These are phyloP conservation scores for Nevesoporus exiguus DNA, from an alignment of 768 basidiomycete genomes.

Conservation along the genomic window DNA sequence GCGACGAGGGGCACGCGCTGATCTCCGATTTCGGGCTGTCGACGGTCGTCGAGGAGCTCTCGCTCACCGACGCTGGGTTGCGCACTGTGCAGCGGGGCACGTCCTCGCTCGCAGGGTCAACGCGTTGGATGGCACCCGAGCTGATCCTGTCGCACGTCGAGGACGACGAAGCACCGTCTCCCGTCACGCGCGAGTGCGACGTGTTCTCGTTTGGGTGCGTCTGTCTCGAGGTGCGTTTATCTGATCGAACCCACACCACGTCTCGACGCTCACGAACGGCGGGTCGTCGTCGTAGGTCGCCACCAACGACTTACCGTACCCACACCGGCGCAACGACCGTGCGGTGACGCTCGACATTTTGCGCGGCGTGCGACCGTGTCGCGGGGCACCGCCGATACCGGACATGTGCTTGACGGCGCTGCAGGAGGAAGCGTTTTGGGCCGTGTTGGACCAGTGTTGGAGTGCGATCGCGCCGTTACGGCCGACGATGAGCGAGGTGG, in stretches of 20 bases:
- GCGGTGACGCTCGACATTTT: slow-evolving; percentile 55
- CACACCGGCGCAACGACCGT: slow-evolving; percentile 52
- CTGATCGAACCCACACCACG: neutral
- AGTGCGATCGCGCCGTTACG: slow-evolving; percentile 33
- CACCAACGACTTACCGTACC: slow-evolving; percentile 49
- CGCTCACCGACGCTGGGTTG: slow-evolving; percentile 25
- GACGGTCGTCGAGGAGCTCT: slow-evolving; percentile 53
- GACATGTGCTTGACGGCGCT: slow-evolving; percentile 13
- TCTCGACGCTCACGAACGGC: neutral
- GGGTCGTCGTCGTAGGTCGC: slow-evolving; percentile 36
- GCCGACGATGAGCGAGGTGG: slow-evolving; percentile 43
- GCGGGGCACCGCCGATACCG: slow-evolving; percentile 25
- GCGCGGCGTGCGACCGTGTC: slow-evolving; percentile 46
- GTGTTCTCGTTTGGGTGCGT: slow-evolving; percentile 61
- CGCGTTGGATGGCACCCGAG: slow-evolving; percentile 51
- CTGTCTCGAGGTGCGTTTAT: slow-evolving; percentile 47
- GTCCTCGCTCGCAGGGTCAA: slow-evolving; percentile 34
- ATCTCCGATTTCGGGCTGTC: slow-evolving; percentile 64
- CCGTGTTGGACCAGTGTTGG: slow-evolving; percentile 47
- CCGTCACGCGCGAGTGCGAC: slow-evolving; percentile 50
- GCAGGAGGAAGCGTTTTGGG: slow-evolving; percentile 41
- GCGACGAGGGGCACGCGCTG: slow-evolving; percentile 47
- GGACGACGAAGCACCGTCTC: slow-evolving; percentile 40
- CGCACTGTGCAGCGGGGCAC: slow-evolving; percentile 28
- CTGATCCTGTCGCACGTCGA: slow-evolving; percentile 48